phyloP scores from a whole-genome alignment of 345 rosid genomes.

The Hevea brasiliensis region DNA sequence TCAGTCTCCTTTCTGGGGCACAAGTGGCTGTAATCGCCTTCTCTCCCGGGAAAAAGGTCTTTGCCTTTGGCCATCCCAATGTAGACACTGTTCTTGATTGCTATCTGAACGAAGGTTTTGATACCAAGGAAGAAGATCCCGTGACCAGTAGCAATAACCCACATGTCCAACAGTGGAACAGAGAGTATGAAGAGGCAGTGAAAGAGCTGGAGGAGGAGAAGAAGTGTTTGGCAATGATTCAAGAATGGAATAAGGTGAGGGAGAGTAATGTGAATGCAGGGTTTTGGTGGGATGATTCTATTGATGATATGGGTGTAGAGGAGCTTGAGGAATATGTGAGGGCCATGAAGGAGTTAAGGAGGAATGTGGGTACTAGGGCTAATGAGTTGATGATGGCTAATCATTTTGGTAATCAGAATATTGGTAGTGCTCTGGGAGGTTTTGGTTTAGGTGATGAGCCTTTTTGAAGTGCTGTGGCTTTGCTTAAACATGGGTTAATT shows the following conservation, averaged over 20 bases:
- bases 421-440: not conserved
- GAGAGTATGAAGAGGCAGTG: conserved; percentile 17
- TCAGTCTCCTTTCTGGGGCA: conserved; percentile 33
- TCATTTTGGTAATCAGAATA: not conserved
- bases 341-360: conserved; percentile 34
- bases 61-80: conserved; percentile 32
- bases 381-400: conserved; percentile 20
- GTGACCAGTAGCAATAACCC: not conserved
- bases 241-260: conserved; percentile 13
- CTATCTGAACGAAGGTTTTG: conserved; percentile 1
- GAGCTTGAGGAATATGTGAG: conserved; percentile 35
- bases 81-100: conserved; percentile 20
- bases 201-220: conserved; percentile 33
- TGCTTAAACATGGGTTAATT: not conserved
- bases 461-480: not conserved
- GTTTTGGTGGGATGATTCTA: conserved; percentile 42
- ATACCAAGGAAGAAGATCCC: not conserved
- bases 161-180: conserved; percentile 12
- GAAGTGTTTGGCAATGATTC: conserved; percentile 4
- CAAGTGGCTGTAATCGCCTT: conserved; percentile 32
- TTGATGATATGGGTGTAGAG: conserved; percentile 30
- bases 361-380: conserved; percentile 19
- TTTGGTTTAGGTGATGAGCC: not conserved
- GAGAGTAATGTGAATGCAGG: not conserved
- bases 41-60: conserved; percentile 38